A percentile compares a stretch with the other conserved stretches of the same genome.
These are phyloP conservation scores for Yueomyces sp. DNA, from an alignment of 805 yeast genomes.

Conservation along the genomic window DNA sequence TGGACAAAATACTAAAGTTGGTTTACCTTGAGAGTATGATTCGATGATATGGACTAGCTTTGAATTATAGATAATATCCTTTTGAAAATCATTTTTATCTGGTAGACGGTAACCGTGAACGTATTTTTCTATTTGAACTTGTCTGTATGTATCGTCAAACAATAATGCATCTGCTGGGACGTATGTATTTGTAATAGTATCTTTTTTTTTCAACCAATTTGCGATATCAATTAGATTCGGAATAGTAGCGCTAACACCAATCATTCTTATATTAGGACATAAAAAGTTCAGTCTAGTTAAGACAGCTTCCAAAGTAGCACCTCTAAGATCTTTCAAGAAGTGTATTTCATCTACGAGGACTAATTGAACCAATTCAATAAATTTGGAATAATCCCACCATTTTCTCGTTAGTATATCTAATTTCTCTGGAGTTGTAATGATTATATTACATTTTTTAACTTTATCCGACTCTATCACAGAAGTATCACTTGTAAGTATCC, in stretches of 20 bases:
- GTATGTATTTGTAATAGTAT: conserved; percentile 4
- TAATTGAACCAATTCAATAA: conserved; percentile 32
- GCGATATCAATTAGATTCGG: conserved; percentile 39
- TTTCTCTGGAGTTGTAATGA: conserved; percentile 49
- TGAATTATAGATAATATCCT: conserved; percentile 31
- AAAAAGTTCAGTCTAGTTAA: conserved; percentile 34
- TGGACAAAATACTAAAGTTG: conserved; percentile 39
- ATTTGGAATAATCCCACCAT: conserved; percentile 30
- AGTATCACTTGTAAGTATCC: conserved; percentile 44
- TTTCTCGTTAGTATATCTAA: conserved; percentile 46
- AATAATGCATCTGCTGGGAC: conserved; percentile 24
- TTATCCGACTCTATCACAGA: conserved; percentile 30
- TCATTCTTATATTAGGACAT: conserved; percentile 26
- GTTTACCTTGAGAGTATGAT: conserved; percentile 28
- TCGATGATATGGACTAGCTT: conserved; percentile 30
- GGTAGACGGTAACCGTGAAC: conserved; percentile 31
- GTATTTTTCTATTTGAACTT: conserved; percentile 29
- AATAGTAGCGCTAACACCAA: conserved; percentile 40
- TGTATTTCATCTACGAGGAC: conserved; percentile 38
- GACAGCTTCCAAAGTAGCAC: conserved; percentile 36
- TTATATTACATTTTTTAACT: conserved; percentile 36
- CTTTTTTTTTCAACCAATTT: conserved; percentile 27
- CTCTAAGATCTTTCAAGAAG: conserved; percentile 31
- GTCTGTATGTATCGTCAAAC: conserved; percentile 36
- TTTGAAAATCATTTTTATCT: conserved; percentile 33